Evolutionary conservation across 1,139 yeast species (phyloP).

Genomic region (Komagataea norvegica): DNA sequence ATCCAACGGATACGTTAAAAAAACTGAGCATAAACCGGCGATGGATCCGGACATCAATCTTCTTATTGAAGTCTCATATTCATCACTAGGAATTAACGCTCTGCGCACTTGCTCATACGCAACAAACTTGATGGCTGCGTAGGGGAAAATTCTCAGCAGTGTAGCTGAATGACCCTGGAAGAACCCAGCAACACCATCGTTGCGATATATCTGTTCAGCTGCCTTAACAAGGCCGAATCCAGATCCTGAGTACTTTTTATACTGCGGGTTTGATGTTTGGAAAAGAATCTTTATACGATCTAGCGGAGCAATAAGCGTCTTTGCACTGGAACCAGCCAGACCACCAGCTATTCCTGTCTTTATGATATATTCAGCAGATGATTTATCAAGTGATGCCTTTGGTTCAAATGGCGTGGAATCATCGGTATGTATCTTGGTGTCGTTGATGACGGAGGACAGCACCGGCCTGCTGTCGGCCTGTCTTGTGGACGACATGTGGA

Average conservation of each 20-base stretch:
- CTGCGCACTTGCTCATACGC: constrained; percentile 91
- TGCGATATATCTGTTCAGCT: constrained; percentile 54
- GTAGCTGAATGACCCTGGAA: constrained; percentile 97
- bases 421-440: constrained; percentile 17
- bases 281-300: constrained; percentile 92
- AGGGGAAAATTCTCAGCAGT: constrained; percentile 84
- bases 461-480: constrained; percentile 5
- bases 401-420: constrained; percentile 20
- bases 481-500: constrained; percentile 1
- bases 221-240: constrained; percentile 74
- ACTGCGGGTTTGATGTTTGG: constrained; percentile 93
- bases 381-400: constrained; percentile 45
- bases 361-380: constrained; percentile 69
- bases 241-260: constrained; percentile 73
- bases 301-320: constrained; percentile 89
- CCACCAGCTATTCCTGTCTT: constrained; percentile 95
- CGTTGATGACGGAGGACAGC: constrained; percentile 10
- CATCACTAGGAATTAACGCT: constrained; percentile 66
- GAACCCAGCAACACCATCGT: constrained; percentile 78
- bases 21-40: constrained; percentile 83
- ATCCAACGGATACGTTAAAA: constrained; percentile 89
- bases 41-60: constrained; percentile 86
- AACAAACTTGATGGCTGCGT: constrained; percentile 96
- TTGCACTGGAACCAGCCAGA: constrained; percentile 90
- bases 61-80: constrained; percentile 73